Evolutionary conservation across 208 protist genomes (phyloP), one percentile per base, ranked within the genome.

Genomic region (Leishmania aethiopica): DNA sequence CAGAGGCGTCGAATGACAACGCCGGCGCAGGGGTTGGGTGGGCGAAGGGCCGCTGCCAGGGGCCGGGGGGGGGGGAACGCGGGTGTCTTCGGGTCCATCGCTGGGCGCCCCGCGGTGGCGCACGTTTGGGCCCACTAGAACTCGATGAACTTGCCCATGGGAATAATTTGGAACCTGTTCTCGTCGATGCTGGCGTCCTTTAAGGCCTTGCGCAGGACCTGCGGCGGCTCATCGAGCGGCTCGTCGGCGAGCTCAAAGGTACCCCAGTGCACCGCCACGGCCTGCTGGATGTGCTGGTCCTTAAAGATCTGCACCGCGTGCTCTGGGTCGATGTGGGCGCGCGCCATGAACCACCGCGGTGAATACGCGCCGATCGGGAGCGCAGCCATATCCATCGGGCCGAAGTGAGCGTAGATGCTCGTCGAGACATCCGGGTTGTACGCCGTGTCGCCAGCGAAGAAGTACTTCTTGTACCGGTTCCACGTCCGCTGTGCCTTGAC

Each of bases 341-440:
- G 49, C 0, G 70, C 69, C 85, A 97, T 89, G 72, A 96, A 92
- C 86, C 86, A 90, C 11, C 94, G 89, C 45, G 92, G 92, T 35
- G 86, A 47, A 78, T 98, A 98, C 2, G 96, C 96, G 15, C 96
- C 96, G 28, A 98, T 97, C 15, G 96, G 91, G 40, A 98, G 83
- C 0, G 90, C 85, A 5, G 93, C 90, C 74, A 97, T 84, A 73
- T 94, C 90, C 71, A 97, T 84, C 70, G 70, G 82, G 0, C 76
- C 79, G 60, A 87, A 89, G n/a, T 82, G 84, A 0, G 79, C 74
- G 79, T 92, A 88, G 73, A 95, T 95, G 53, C 79, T 82, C 1
- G 81, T 85, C 47, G 92, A 94, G 51, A 94, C 79, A 1, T 82
- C 78, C 49, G 75, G 78, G 79, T 90, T 94, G 83, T 88, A 92